A percentile compares a stretch with the other conserved stretches of the same genome.
Evolutionary conservation across 2,329 filamentous ascomycete species (phyloP).

Genomic region (Aspergillus sp.): DNA sequence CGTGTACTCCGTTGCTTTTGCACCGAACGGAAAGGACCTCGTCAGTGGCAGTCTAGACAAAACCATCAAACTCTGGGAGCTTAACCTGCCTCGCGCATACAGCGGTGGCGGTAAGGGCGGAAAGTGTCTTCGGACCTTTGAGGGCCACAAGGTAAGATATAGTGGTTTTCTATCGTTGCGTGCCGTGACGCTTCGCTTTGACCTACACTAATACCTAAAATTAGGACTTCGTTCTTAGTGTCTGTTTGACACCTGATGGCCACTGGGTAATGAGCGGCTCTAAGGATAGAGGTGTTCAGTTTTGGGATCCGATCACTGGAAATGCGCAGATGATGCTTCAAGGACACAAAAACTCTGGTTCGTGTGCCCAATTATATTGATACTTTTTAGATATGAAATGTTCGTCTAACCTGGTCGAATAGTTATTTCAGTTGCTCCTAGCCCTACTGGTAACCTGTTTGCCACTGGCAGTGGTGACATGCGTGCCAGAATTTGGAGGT

Average conservation of each 20-base stretch:
- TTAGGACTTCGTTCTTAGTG: constrained; percentile 92
- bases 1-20: constrained; percentile 95
- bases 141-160: constrained; percentile 77
- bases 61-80: constrained; percentile 99
- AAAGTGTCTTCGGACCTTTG: constrained; percentile 94
- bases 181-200: neutral
- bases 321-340: constrained; percentile 97
- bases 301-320: constrained; percentile 95
- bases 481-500: constrained; percentile 97
- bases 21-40: constrained; percentile 86
- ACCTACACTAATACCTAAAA: neutral
- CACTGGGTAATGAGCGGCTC: constrained; percentile 96
- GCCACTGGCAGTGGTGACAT: constrained; percentile 97
- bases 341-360: constrained; percentile 92
- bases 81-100: constrained; percentile 69
- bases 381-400: too few relatives aligned
- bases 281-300: constrained; percentile 96
- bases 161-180: constrained; percentile 26
- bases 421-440: constrained; percentile 96
- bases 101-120: constrained; percentile 74
- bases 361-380: constrained; percentile 31
- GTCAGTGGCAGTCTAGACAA: constrained; percentile 95
- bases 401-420: constrained; percentile 19
- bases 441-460: constrained; percentile 82
- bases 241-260: constrained; percentile 90